phyloP scores from a whole-genome alignment of 495 filamentous ascomycete genomes.

The Terfezia claveryi region DNA sequence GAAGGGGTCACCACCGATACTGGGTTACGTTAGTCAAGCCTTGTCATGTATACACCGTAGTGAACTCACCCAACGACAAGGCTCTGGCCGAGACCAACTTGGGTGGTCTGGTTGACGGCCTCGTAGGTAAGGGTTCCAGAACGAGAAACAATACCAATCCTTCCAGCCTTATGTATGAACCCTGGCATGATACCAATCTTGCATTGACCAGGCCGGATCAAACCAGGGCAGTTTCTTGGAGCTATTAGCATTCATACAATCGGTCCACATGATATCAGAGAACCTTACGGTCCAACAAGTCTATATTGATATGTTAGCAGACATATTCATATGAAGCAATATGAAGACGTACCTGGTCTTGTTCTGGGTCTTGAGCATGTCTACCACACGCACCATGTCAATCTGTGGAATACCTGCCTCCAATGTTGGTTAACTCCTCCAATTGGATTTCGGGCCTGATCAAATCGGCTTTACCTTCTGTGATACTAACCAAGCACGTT shows the following conservation, averaged over 20 bases:
- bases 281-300: not conserved
- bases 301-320: not conserved
- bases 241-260: not conserved
- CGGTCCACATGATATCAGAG: not conserved
- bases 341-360: constrained; percentile 43
- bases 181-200: constrained; percentile 99
- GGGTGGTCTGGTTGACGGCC: constrained; percentile 97
- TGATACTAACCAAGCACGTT: constrained; percentile 37
- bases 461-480: constrained; percentile 38
- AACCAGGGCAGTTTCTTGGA: constrained; percentile 83
- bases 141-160: constrained; percentile 93
- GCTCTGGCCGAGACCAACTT: constrained; percentile 87
- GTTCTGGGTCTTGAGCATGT: constrained; percentile 89
- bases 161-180: constrained; percentile 98
- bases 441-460: not conserved
- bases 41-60: no score
- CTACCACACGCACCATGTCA: constrained; percentile 99
- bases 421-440: not conserved
- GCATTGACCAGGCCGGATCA: constrained; percentile 94
- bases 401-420: constrained; percentile 9
- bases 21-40: not conserved
- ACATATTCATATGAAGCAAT: not conserved
- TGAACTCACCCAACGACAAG: constrained; percentile 48
- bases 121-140: constrained; percentile 98
- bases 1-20: constrained; percentile 97